phyloP scores from a whole-genome alignment of 2,329 filamentous ascomycete species.

The Ampelomyces quisqualis region DNA sequence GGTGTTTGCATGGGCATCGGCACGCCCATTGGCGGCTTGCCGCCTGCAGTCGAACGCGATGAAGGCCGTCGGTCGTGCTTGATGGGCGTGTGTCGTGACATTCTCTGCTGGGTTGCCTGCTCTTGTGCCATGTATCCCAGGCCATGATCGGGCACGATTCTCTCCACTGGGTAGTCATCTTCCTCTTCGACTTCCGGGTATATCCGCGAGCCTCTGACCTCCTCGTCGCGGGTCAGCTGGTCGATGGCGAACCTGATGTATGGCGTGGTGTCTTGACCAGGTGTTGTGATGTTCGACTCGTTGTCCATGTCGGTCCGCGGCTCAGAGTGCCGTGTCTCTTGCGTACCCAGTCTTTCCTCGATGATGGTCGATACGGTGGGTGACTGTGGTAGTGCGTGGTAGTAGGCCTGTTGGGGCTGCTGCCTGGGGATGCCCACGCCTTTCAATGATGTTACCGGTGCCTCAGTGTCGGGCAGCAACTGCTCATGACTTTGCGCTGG shows the following conservation, averaged over 20 bases:
- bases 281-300: slow-evolving; percentile 47
- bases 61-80: slow-evolving; percentile 18
- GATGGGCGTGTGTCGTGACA: slow-evolving; percentile 29
- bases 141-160: slow-evolving; percentile 48
- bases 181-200: slow-evolving; percentile 42
- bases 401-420: slow-evolving; percentile 18
- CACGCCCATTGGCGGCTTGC: slow-evolving; percentile 7
- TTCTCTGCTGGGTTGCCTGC: slow-evolving; percentile 30
- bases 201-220: slow-evolving; percentile 57
- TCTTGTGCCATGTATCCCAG: slow-evolving; percentile 42
- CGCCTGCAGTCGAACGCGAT: slow-evolving; percentile 9
- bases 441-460: slow-evolving; percentile 36
- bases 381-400: slow-evolving; percentile 23
- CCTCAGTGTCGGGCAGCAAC: slow-evolving; percentile 27
- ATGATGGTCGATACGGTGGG: slow-evolving; percentile 36
- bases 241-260: slow-evolving; percentile 90
- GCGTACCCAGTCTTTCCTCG: slow-evolving; percentile 34
- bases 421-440: slow-evolving; percentile 38
- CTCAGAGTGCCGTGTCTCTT: slow-evolving; percentile 25
- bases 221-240: slow-evolving; percentile 74
- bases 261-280: slow-evolving; percentile 78
- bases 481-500: slow-evolving; percentile 44
- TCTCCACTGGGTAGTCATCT: slow-evolving; percentile 54
- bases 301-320: slow-evolving; percentile 32
- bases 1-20: slow-evolving; percentile 5